Evolutionary conservation across 331 rosid genomes (phyloP), one percentile per base, ranked within the genome.

Genomic region (Prunus yedoensis): DNA sequence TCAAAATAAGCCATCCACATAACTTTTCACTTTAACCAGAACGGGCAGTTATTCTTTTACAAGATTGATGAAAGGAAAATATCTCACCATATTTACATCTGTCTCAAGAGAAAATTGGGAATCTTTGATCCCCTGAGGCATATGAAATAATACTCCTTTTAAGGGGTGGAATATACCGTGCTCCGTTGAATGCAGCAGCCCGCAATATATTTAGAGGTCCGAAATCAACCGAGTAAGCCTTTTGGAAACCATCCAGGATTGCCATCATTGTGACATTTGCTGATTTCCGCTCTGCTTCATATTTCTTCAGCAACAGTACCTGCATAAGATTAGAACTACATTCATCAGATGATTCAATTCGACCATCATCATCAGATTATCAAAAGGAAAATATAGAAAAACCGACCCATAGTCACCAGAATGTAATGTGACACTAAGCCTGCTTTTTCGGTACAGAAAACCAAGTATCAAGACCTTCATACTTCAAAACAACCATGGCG

Each of bases 111-210:
- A 95, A 89, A 68, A 88, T 62, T 8, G 97, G 97, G 68, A 90
- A 71, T 75, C 85, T 90, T 58, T 87, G 88, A 15, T 94, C 92
- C 38, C 99, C 97, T 1, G 97, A 90, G 71, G 97, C 99, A 83
- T 85, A 92, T 49, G 97, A 95, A 82, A 95, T 89, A 18, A 95
- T 95, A 77, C 87, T 85, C 81, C 81, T 89, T 74, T 89, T 94
- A 12, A 94, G 96, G 3, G 97, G 96, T 51, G 93, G 89, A 71
- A 94, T 80, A 70, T 80, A 72, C 82, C 82, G 85, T 23, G 93
- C 96, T 16, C 93, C 96, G n/a, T 85, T 87, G 79, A 92, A 84
- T 6, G 96, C 99, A n/a, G 96, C 97, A 15, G 89, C 97, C 35
- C 97, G 84, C 28, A 90, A 73, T 66, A 89, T 13, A 70, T 95